Base-by-base conservation (phyloP, 2,329 filamentous ascomycete species). In the Eutypella sp. region DNA sequence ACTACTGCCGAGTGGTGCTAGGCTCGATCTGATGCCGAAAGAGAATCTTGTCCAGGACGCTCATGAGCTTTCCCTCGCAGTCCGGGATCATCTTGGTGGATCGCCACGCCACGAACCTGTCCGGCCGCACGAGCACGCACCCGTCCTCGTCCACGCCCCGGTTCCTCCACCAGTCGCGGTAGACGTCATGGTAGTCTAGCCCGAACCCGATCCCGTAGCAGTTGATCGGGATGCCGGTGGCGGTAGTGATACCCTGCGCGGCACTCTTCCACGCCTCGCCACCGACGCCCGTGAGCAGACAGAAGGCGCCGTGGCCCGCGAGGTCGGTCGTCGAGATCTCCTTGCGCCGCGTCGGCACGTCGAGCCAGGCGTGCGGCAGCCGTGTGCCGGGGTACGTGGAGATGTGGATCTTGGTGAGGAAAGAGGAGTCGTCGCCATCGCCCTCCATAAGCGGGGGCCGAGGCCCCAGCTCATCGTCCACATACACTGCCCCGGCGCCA, bases 331-430 rank as follows among this genome's bases (percentile, higher is more conserved):
- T 84, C 1, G 78, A 82, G 16, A 78, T 62, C 13, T 64, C 63
- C 43, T 68, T 57, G 9, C 63, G 62, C 0, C 78, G 73, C 10
- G 68, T 54, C 6, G 66, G 54, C 18, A 68, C 69, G 61, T 81
- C 77, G 15, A 85, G 63, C 82, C 82, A 85, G 0, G 70, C 80
- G 59, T 86, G 82, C 5, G 82, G 82, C 19, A 84, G 61, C 2
- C 81, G 67, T 24, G 68, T 68, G 7, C 82, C 82, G 0, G 82
- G 82, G 53, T 74, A 81, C 3, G 81, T 84, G 42, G 51, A 45
- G 47, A 27, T 53, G 51, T 20, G 47, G 45, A 69, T 7, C 8
- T 29, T 54, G 4, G 62, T 40, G 7, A 71, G 33, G 36, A 54
- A 45, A 3, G 48, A 45, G 9, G 48, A 45, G 4, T 45, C 45